A percentile compares a stretch with the other conserved stretches of the same genome.
Conservation (phyloP, 768 basidiomycete species). For the Butyriboletus loyo region DNA sequence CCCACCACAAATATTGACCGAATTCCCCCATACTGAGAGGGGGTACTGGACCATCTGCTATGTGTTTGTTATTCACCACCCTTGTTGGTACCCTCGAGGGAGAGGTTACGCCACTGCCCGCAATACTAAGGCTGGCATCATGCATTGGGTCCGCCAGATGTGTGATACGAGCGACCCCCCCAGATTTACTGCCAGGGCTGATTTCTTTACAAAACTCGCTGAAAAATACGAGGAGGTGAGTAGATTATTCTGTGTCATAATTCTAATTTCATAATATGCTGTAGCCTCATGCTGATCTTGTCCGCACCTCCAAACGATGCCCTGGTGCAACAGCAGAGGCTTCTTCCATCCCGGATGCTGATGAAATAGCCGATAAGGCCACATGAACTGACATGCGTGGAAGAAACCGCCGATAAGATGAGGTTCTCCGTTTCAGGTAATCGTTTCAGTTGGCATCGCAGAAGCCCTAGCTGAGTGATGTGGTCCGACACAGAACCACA, state of each 20-base stretch:
- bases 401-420: background rate
- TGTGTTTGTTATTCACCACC: conserved; percentile 11
- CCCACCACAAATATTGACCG: conserved; percentile 13
- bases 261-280: background rate
- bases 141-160: conserved; percentile 3
- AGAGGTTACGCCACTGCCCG: background rate
- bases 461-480: background rate
- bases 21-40: background rate
- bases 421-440: background rate
- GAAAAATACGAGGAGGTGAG: background rate
- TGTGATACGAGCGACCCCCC: background rate
- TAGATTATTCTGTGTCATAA: rapidly evolving
- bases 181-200: background rate
- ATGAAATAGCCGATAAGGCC: too few relatives aligned
- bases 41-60: conserved; percentile 7
- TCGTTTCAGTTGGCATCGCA: background rate
- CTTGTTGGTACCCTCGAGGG: conserved; percentile 4
- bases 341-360: background rate
- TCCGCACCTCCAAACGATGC: background rate
- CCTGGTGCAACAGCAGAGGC: too few relatives aligned
- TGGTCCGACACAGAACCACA: background rate
- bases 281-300: background rate
- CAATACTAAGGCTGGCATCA: background rate
- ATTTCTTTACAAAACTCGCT: background rate
- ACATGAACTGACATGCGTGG: background rate